phyloP scores from a whole-genome alignment of 192 early-diverging fungal genomes.

The Backusella psychrophila region DNA sequence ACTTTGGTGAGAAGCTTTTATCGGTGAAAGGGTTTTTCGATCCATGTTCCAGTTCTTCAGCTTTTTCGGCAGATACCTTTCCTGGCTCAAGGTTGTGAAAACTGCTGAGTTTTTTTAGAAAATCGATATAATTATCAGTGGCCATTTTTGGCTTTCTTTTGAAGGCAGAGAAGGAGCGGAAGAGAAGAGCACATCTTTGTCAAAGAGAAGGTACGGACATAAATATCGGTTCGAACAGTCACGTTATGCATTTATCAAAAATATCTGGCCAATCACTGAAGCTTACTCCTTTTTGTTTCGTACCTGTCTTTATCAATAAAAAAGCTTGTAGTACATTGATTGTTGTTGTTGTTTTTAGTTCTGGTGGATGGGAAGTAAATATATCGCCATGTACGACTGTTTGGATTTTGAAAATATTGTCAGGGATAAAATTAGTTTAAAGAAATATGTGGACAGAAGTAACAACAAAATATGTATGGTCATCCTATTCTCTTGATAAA shows the following conservation, averaged over 20 bases:
- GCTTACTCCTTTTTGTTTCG: not conserved
- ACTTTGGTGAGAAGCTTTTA: slow-evolving; percentile 76
- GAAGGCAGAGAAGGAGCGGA: not conserved
- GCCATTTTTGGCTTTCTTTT: not conserved
- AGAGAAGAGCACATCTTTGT: not conserved
- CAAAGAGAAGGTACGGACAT: not conserved
- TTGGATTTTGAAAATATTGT: not conserved
- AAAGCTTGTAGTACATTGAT: not conserved
- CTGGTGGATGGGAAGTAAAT: not conserved
- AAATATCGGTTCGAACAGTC: not conserved
- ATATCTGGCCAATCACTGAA: not conserved
- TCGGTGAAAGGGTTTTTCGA: slow-evolving; percentile 78
- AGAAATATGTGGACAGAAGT: not conserved
- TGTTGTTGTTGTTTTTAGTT: not conserved
- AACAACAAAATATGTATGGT: not conserved
- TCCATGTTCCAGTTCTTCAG: slow-evolving; percentile 73
- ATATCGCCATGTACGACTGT: not conserved
- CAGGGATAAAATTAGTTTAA: not conserved
- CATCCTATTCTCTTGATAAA: no score
- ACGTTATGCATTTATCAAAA: not conserved
- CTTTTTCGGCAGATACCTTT: slow-evolving; percentile 80
- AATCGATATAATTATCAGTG: slow-evolving; percentile 54
- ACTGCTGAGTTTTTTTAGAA: slow-evolving; percentile 26
- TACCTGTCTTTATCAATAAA: not conserved
- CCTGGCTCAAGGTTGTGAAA: slow-evolving; percentile 59